Conservation (phyloP, 306 rosid genomes). For the Fragaria vesca region DNA sequence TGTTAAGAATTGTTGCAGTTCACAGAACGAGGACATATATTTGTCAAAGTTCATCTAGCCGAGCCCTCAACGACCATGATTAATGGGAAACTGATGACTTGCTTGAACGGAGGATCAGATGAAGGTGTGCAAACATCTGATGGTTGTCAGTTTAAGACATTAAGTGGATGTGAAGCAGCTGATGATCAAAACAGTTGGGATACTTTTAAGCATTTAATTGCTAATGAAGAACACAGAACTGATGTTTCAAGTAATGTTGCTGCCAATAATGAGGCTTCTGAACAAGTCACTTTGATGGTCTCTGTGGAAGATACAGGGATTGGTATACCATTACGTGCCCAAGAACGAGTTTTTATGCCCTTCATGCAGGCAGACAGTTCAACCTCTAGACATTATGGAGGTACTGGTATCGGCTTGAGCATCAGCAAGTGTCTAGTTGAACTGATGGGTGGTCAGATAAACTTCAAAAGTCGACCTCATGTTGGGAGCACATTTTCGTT, state of each 20-base stretch:
- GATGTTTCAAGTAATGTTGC: constrained; percentile 42
- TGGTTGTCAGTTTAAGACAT: constrained; percentile 58
- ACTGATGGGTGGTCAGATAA: constrained; percentile 90
- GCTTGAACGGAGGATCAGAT: constrained; percentile 57
- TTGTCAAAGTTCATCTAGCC: constrained; percentile 81
- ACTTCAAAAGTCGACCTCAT: constrained; percentile 67
- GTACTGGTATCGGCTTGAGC: constrained; percentile 98
- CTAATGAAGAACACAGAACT: constrained; percentile 54
- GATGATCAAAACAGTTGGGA: constrained; percentile 90
- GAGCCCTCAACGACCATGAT: constrained; percentile 44
- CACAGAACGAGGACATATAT: constrained; percentile 92
- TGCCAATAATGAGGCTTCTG: constrained; percentile 46
- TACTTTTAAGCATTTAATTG: constrained; percentile 59
- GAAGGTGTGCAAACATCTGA: constrained; percentile 41
- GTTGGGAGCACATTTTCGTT: constrained; percentile 94
- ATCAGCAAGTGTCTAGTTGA: constrained; percentile 95
- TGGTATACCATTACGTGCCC: constrained; percentile 88
- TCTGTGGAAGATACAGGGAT: constrained; percentile 96
- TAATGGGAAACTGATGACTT: constrained; percentile 50
- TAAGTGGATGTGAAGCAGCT: constrained; percentile 91
- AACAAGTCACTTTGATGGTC: constrained; percentile 68
- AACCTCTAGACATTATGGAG: constrained; percentile 91
- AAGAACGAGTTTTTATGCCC: constrained; percentile 83
- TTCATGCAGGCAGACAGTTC: constrained; percentile 99
- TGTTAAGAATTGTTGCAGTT: constrained; percentile 55